Percentiles rank a stretch among this genome's conserved stretches.
phyloP scores from a whole-genome alignment of 1,284 basidiomycete species.

The Puccinia hordei region DNA sequence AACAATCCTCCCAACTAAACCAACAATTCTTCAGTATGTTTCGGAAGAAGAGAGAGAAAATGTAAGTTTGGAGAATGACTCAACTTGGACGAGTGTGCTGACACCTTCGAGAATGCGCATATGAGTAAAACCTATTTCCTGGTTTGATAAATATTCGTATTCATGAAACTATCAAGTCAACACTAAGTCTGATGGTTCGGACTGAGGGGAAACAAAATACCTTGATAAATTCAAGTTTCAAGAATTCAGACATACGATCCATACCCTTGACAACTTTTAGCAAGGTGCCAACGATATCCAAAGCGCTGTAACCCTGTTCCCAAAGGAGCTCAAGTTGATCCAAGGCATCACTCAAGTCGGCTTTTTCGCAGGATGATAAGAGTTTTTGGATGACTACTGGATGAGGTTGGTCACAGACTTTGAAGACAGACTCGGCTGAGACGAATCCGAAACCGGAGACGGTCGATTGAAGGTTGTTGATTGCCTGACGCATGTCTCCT shows the following conservation, averaged over 20 bases:
- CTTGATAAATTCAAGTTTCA: constrained; percentile 94
- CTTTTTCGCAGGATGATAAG: constrained; percentile 78
- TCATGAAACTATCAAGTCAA: not conserved
- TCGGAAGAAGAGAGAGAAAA: not conserved
- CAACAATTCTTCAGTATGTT: too few species aligned
- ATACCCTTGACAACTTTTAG: constrained; percentile 95
- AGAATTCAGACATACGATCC: constrained; percentile 88
- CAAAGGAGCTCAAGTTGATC: constrained; percentile 83
- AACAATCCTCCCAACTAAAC: constrained; percentile 66
- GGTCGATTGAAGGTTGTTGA: constrained; percentile 98
- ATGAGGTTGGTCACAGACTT: constrained; percentile 99
- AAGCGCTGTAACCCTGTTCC: constrained; percentile 92
- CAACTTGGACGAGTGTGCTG: constrained; percentile 88
- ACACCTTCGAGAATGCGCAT: constrained; percentile 98
- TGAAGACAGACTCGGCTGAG: constrained; percentile 98
- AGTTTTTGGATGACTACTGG: constrained; percentile 83
- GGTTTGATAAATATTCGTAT: constrained; percentile 9
- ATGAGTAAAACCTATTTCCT: constrained; percentile 99
- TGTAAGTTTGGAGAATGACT: constrained; percentile 56
- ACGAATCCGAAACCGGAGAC: constrained; percentile 93
- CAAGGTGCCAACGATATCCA: constrained; percentile 94
- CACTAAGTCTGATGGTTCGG: not conserved
- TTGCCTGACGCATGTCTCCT: constrained; percentile 99
- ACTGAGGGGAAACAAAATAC: constrained; percentile 61
- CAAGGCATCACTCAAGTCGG: constrained; percentile 80